Conservation (phyloP, 768 basidiomycete species). For the Podaxis pistillaris region DNA sequence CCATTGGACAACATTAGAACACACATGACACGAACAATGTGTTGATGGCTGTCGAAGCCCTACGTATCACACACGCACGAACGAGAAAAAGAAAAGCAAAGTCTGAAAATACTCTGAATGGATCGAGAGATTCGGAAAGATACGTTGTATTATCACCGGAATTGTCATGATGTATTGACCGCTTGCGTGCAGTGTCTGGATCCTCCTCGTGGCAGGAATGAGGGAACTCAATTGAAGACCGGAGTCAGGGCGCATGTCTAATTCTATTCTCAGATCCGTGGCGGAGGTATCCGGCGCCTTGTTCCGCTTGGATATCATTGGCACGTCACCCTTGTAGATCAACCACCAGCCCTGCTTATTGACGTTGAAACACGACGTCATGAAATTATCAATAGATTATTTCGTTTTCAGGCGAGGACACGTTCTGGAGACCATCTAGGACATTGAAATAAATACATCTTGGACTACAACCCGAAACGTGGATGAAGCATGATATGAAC, state of each 20-base stretch:
- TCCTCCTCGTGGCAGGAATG: conserved; percentile 2
- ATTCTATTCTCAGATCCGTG: background rate
- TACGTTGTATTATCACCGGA: background rate
- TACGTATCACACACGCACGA: background rate
- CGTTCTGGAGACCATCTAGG: background rate
- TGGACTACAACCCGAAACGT: background rate
- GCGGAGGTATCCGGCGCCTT: background rate
- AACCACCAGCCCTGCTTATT: background rate
- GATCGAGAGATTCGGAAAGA: background rate
- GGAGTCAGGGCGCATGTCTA: background rate
- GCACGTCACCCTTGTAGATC: background rate
- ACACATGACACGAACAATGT: conserved; percentile 1
- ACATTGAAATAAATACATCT: background rate
- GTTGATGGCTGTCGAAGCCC: background rate
- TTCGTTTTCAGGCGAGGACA: background rate
- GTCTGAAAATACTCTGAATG: background rate
- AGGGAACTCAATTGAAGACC: conserved; percentile 3
- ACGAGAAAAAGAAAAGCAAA: background rate
- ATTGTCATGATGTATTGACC: background rate
- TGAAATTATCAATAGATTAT: background rate
- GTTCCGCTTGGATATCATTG: background rate
- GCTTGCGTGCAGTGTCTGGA: background rate
- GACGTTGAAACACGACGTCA: background rate
- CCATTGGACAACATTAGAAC: background rate
- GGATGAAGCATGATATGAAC: background rate